Conservation (phyloP, 768 basidiomycete genomes). For the Pulveroboletus sp. region DNA sequence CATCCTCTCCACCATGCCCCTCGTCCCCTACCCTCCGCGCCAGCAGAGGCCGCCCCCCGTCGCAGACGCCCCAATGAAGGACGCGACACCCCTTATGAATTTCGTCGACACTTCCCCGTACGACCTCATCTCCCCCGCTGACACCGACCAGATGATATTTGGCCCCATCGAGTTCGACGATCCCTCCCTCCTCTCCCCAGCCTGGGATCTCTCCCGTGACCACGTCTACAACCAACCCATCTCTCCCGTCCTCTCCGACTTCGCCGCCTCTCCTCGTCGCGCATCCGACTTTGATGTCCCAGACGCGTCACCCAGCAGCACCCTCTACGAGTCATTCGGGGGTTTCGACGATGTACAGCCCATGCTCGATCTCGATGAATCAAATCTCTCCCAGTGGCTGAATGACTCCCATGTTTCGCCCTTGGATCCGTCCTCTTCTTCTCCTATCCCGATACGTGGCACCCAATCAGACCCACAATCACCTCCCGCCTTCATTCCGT, state of each 20-base stretch:
- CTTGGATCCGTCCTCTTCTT: constrained; percentile 39
- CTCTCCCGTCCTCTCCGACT: constrained; percentile 40
- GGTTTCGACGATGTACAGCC: constrained; percentile 32
- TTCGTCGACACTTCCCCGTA: constrained; percentile 42
- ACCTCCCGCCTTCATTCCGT: constrained; percentile 48
- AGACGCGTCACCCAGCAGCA: constrained; percentile 38
- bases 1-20: constrained; percentile 39
- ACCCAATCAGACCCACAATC: constrained; percentile 40
- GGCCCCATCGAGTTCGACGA: constrained; percentile 34
- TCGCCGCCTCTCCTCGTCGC: constrained; percentile 38
- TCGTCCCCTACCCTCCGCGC: constrained; percentile 36
- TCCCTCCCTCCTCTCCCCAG: constrained; percentile 23
- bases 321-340: constrained; percentile 33
- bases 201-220: constrained; percentile 30
- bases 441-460: constrained; percentile 62
- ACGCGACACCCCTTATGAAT: constrained; percentile 26
- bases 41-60: constrained; percentile 20
- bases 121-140: constrained; percentile 33
- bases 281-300: constrained; percentile 39
- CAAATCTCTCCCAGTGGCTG: constrained; percentile 55
- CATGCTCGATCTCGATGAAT: constrained; percentile 40
- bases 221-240: constrained; percentile 37
- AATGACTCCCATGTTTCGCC: constrained; percentile 49
- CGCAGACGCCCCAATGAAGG: constrained; percentile 29
- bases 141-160: constrained; percentile 34